Percentiles rank a stretch among this genome's conserved stretches.
phyloP scores from a whole-genome alignment of 805 yeast species.

The Schwanniomyces occidentalis region DNA sequence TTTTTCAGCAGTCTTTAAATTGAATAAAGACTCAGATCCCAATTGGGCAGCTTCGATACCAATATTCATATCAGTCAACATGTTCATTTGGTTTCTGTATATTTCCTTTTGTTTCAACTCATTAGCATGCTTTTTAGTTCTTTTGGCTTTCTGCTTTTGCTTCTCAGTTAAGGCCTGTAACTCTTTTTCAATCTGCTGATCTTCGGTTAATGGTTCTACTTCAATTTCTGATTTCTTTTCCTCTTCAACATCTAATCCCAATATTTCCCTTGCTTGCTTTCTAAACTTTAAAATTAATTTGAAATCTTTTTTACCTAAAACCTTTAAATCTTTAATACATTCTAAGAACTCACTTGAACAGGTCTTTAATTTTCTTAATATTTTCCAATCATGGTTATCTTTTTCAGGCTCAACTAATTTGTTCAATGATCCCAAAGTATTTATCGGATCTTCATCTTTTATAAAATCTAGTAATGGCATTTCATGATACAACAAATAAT shows the following conservation, averaged over 20 bases:
- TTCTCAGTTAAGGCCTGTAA: conserved; percentile 69
- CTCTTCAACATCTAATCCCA: conserved; percentile 65
- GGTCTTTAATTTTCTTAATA: conserved; percentile 67
- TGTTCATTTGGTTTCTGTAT: conserved; percentile 90
- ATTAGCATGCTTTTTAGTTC: conserved; percentile 81
- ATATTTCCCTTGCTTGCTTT: conserved; percentile 72
- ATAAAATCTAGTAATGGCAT: conserved; percentile 80
- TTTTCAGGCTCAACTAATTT: conserved; percentile 58
- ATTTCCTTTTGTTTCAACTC: conserved; percentile 87
- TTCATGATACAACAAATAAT: conserved; percentile 67
- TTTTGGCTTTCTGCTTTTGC: conserved; percentile 65
- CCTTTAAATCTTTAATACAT: conserved; percentile 89
- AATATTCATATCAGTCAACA: conserved; percentile 88
- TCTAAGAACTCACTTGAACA: conserved; percentile 78
- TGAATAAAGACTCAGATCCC: conserved; percentile 80
- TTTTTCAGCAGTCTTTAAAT: conserved; percentile 80
- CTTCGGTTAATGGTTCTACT: conserved; percentile 77
- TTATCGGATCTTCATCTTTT: conserved; percentile 78
- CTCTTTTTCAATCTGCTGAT: conserved; percentile 86
- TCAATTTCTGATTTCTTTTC: conserved; percentile 55
- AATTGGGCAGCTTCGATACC: conserved; percentile 88
- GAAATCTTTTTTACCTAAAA: conserved; percentile 92
- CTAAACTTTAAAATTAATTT: conserved; percentile 85
- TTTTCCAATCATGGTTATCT: conserved; percentile 68
- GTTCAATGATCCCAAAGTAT: conserved; percentile 71